phyloP scores from a whole-genome alignment of 2,329 filamentous ascomycete genomes.

The Phialemoniopsis sp. region DNA sequence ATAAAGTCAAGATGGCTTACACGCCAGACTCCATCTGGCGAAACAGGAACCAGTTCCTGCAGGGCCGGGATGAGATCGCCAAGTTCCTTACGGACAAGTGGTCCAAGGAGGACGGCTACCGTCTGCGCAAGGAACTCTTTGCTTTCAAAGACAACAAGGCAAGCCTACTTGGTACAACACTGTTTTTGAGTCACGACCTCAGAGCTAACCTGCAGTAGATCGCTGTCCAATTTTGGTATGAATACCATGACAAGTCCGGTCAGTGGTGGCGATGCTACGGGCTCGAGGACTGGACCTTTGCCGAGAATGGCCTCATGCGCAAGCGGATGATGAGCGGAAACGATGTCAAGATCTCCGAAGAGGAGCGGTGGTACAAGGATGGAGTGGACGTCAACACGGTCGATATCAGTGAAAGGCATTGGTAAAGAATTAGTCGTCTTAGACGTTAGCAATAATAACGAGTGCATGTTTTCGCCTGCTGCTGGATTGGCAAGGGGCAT shows the following conservation, averaged over 20 bases:
- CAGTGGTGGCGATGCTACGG: conserved; percentile 90
- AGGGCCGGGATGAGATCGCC: conserved; percentile 64
- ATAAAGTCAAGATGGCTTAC: conserved; percentile 65
- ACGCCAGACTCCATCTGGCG: conserved; percentile 76
- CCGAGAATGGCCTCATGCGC: conserved; percentile 63
- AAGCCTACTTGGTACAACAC: background rate
- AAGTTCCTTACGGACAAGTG: conserved; percentile 70
- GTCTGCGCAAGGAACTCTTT: conserved; percentile 79
- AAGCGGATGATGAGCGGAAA: conserved; percentile 77
- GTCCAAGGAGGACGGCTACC: conserved; percentile 67
- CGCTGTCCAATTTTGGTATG: conserved; percentile 89
- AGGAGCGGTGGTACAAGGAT: conserved; percentile 65
- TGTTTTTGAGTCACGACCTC: background rate
- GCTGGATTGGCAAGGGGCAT: too few relatives aligned
- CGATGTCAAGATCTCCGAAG: conserved; percentile 58
- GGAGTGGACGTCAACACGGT: conserved; percentile 66
- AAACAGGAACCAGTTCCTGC: conserved; percentile 68
- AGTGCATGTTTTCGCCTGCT: too few relatives aligned
- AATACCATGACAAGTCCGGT: conserved; percentile 65
- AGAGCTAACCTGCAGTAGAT: conserved; percentile 41
- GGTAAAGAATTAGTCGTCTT: conserved; percentile 35
- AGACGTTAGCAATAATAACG: too few relatives aligned
- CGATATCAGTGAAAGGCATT: conserved; percentile 63
- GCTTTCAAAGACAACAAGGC: conserved; percentile 66
- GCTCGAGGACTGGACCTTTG: conserved; percentile 76